Conservation (phyloP, 495 filamentous ascomycete genomes). For the Aspergillus avenaceus region DNA sequence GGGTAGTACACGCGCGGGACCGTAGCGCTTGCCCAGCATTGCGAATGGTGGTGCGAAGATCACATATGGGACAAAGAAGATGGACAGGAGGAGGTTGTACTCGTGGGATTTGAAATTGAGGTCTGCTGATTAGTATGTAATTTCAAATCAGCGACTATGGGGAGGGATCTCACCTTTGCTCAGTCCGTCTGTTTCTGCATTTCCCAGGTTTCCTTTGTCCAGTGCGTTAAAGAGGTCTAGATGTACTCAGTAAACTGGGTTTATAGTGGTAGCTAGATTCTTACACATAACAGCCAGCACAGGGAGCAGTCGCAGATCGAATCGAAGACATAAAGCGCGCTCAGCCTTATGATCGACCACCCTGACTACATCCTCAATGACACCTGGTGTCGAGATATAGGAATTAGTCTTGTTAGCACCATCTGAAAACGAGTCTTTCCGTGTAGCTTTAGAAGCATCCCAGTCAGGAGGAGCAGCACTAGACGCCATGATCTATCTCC, state of each 20-base stretch:
- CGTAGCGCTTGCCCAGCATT: slow-evolving; percentile 65
- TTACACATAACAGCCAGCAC: slow-evolving; percentile 62
- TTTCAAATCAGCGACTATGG: not conserved
- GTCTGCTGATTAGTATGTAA: slow-evolving; percentile 28
- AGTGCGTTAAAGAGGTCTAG: slow-evolving; percentile 57
- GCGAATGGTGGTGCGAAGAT: slow-evolving; percentile 62
- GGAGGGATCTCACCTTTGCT: slow-evolving; percentile 31
- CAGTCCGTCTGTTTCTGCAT: slow-evolving; percentile 64
- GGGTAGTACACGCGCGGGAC: slow-evolving; percentile 60
- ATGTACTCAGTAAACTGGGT: not conserved
- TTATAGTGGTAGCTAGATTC: slow-evolving; percentile 7
- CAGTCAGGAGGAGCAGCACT: slow-evolving; percentile 7
- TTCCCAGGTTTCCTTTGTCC: slow-evolving; percentile 67
- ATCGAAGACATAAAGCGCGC: slow-evolving; percentile 58
- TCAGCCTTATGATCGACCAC: slow-evolving; percentile 50
- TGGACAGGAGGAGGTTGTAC: slow-evolving; percentile 67
- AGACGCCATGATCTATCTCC: slow-evolving; percentile 11
- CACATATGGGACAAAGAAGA: slow-evolving; percentile 79
- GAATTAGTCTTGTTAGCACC: slow-evolving; percentile 25
- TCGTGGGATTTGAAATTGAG: slow-evolving; percentile 56
- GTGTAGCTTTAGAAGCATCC: slow-evolving; percentile 16
- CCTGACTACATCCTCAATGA: slow-evolving; percentile 32
- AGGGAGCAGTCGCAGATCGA: slow-evolving; percentile 59
- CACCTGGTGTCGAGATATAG: slow-evolving; percentile 25
- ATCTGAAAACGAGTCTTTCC: slow-evolving; percentile 16